phyloP scores from a whole-genome alignment of 768 basidiomycete genomes.

The Auricularia sp. region DNA sequence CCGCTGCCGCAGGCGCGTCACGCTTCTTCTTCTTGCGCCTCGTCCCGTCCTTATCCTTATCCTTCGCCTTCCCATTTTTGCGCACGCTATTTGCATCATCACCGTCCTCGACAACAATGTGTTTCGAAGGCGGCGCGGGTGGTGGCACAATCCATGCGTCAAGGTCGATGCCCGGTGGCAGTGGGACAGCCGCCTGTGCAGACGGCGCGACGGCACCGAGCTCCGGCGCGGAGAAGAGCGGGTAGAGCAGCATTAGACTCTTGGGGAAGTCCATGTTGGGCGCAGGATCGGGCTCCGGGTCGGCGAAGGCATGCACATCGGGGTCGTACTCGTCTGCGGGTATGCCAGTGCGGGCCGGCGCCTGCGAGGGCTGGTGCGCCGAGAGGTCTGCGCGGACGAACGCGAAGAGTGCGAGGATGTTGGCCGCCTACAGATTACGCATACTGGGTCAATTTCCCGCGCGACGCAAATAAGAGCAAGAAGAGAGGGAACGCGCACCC shows the following conservation, averaged over 20 bases:
- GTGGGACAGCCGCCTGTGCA: conserved; percentile 72
- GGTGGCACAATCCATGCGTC: conserved; percentile 78
- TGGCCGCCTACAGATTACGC: conserved; percentile 52
- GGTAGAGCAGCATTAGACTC: conserved; percentile 75
- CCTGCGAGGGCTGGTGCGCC: conserved; percentile 34
- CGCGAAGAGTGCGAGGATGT: conserved; percentile 60
- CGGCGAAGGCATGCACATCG: conserved; percentile 27
- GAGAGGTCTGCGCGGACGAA: conserved; percentile 70
- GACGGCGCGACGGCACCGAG: conserved; percentile 73
- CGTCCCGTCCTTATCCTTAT: conserved; percentile 20
- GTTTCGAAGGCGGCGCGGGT: conserved; percentile 27
- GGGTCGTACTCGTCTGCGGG: conserved; percentile 3
- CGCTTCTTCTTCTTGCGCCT: conserved; percentile 22
- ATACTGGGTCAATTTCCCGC: background rate
- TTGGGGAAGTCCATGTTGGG: conserved; percentile 66
- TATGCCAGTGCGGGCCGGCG: conserved; percentile 13
- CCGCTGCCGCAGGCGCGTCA: conserved; percentile 22
- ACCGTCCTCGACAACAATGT: conserved; percentile 19
- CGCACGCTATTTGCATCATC: conserved; percentile 27
- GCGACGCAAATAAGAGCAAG: background rate
- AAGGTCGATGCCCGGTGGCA: conserved; percentile 81
- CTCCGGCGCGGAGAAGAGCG: conserved; percentile 67
- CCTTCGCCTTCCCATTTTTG: conserved; percentile 30
- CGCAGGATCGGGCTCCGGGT: conserved; percentile 19
- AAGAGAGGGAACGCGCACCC: conserved; percentile 40